Evolutionary conservation across 140 eudicot genomes (phyloP), one percentile per base, ranked within the genome.

Genomic region (Flaveria floridana): DNA sequence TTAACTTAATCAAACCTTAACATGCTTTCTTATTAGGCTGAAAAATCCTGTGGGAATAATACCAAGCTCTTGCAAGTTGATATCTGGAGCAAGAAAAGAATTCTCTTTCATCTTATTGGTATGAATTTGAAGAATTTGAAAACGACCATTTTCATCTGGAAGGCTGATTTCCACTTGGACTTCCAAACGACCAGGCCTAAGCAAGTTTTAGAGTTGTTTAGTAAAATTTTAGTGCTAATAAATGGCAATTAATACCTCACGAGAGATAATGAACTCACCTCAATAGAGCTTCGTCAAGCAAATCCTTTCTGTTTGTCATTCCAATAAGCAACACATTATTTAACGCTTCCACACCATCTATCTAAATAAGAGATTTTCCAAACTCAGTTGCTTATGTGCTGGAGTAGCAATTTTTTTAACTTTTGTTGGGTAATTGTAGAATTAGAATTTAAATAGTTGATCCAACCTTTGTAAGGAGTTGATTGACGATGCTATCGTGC

Each of bases 141-240:
- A 52, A 57, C 99, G 96, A 42, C 99, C 99, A 74, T 82, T 86
- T 82, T 91, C 99, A 84, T 95, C 95, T 18, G 99, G 99, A 74
- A 95, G 96, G 81, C 97, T 91, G 72, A 95, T 95, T 87, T 95
- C 99, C 70, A 95, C 95, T 85, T 88, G 99, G 55, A 95, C 99
- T 81, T 95, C 97, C 78, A 95, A 80, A 75, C 97, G 99, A 39
- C 99, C 99, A 76, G 99, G 99, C 85, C 99, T 94, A 74, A 73
- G 65, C 80, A 85, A 66, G 55, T 16, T 65, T 42, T 67, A 68
- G 20, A 46, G 9, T 21, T 21, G 23, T 21, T 21, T 21, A 21
- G 23, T 21, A 21, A 21, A 21, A 21, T 0, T 21, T 21, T 21
- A 21, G 23, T 0, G 23, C 23, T 21, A 21, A 21, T 21, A 21